Base-by-base conservation (phyloP, 768 basidiomycete species). In the Lyophyllum atratum region DNA sequence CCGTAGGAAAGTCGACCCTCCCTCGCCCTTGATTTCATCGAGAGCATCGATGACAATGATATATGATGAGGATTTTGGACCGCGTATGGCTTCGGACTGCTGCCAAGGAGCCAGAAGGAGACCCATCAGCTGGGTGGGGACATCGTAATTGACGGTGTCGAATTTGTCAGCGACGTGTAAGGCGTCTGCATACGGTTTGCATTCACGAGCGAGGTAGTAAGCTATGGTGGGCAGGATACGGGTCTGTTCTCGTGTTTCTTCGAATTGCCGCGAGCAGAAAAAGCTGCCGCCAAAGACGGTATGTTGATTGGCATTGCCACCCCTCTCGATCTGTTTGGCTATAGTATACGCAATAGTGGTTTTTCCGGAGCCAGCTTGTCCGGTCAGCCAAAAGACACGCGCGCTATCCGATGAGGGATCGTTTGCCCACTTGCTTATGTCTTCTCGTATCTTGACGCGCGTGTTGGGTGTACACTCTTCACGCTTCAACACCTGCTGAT, bases 341-440 rank as follows among this genome's bases (percentile, higher is more conserved):
- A n/a, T n/a, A n/a, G n/a, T n/a, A n/a, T n/a, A n/a, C n/a, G n/a
- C n/a, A n/a, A n/a, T n/a, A n/a, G n/a, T n/a, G n/a, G n/a, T n/a
- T n/a, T n/a, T n/a, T n/a, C n/a, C n/a, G n/a, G n/a, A n/a, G n/a
- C n/a, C n/a, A n/a, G n/a, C n/a, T n/a, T n/a, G n/a, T n/a, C n/a
- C n/a, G n/a, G n/a, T n/a, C n/a, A n/a, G n/a, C 54, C 49, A 59
- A 28, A 52, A 52, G 29, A 59, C 14, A 37, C 54, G 60, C 29
- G 58, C 60, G 43, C 60, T 58, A 6, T 50, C 56, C 1, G 46
- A 21, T 14, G 64, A 62, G 19, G 46, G 48, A 29, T 66, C 48
- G 6, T 64, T 58, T 7, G 63, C 69, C 71, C 69, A 72, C n/a
- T 53, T n/a, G 6, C 25, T 44, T 17, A 70, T 66, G 1, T 60